These are phyloP conservation scores for Onygenales sp. DNA, from an alignment of 2,329 filamentous ascomycete species.

Conservation along the genomic window DNA sequence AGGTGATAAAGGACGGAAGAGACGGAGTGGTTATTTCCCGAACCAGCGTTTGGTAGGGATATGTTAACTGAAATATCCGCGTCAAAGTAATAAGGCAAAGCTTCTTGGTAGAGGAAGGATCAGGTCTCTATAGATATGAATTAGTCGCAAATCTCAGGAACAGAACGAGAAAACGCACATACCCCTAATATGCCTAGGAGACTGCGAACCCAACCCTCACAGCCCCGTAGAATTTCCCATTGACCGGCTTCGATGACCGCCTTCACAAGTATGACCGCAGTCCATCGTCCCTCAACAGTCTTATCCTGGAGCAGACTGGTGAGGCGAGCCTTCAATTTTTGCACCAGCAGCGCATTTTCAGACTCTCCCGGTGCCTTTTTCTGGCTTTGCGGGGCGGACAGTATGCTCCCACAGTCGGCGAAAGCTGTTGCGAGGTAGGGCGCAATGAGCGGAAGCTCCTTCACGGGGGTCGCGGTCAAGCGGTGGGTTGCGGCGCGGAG, in stretches of 20 bases:
- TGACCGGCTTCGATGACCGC: constrained; percentile 72
- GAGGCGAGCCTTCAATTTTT: constrained; percentile 72
- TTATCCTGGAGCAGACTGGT: constrained; percentile 70
- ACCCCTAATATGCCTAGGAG: constrained; percentile 66
- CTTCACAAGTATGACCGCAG: constrained; percentile 70
- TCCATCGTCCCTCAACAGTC: constrained; percentile 64
- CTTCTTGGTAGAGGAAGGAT: constrained; percentile 65
- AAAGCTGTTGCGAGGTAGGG: constrained; percentile 55
- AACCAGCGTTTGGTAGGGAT: constrained; percentile 71
- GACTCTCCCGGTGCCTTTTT: constrained; percentile 53
- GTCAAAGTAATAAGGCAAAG: constrained; percentile 68
- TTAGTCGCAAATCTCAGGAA: not conserved
- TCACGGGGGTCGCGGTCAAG: constrained; percentile 60
- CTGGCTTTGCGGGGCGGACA: constrained; percentile 53
- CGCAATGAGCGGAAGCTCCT: constrained; percentile 64
- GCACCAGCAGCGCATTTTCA: constrained; percentile 61
- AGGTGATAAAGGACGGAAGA: constrained; percentile 62
- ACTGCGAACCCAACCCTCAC: constrained; percentile 67
- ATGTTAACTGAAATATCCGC: constrained; percentile 73
- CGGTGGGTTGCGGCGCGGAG: constrained; percentile 37
- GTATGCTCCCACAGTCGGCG: constrained; percentile 45
- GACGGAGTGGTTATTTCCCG: constrained; percentile 82
- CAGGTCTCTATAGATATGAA: constrained; percentile 53
- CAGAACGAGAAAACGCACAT: constrained; percentile 11
- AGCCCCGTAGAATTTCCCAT: constrained; percentile 67